These are phyloP conservation scores for Chloranthus sessilifolius DNA, from an alignment of 164 flowering plant genomes.

Conservation along the genomic window DNA sequence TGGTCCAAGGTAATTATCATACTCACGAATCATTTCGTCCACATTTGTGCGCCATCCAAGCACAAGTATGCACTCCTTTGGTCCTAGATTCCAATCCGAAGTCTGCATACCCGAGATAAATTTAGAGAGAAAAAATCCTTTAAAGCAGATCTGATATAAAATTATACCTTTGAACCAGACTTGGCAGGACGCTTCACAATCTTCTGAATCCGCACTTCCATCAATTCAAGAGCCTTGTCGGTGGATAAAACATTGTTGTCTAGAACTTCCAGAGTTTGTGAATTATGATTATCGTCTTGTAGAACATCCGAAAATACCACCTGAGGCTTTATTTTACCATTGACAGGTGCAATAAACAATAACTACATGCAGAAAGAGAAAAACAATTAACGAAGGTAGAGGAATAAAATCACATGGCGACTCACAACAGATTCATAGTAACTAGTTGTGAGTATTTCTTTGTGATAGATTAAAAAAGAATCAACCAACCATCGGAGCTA, in stretches of 20 bases:
- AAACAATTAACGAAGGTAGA: too few relatives aligned
- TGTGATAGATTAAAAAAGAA: too few relatives aligned
- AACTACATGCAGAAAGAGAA: constrained; percentile 36
- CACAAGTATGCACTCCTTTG: constrained; percentile 78
- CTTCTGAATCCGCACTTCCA: constrained; percentile 36
- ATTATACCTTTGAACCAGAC: constrained; percentile 71
- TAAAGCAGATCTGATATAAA: background rate
- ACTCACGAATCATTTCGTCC: constrained; percentile 87
- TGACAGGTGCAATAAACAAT: constrained; percentile 65
- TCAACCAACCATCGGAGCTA: too few relatives aligned
- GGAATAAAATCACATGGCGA: too few relatives aligned
- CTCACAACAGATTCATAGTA: too few relatives aligned
- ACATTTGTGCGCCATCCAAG: constrained; percentile 97
- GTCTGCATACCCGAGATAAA: constrained; percentile 37
- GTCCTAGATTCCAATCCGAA: constrained; percentile 68
- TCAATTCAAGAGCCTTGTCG: constrained; percentile 22
- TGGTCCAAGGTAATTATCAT: constrained; percentile 96
- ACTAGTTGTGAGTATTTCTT: too few relatives aligned
- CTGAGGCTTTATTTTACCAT: constrained; percentile 41
- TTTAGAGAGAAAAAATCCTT: background rate
- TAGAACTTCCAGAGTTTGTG: constrained; percentile 17
- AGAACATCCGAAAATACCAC: constrained; percentile 25
- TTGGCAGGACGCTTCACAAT: constrained; percentile 53
- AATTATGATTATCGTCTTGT: constrained; percentile 25
- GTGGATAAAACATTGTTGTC: constrained; percentile 22